phyloP scores from a whole-genome alignment of 108 stramenopile genomes.

The Cylindrotheca closterium region DNA sequence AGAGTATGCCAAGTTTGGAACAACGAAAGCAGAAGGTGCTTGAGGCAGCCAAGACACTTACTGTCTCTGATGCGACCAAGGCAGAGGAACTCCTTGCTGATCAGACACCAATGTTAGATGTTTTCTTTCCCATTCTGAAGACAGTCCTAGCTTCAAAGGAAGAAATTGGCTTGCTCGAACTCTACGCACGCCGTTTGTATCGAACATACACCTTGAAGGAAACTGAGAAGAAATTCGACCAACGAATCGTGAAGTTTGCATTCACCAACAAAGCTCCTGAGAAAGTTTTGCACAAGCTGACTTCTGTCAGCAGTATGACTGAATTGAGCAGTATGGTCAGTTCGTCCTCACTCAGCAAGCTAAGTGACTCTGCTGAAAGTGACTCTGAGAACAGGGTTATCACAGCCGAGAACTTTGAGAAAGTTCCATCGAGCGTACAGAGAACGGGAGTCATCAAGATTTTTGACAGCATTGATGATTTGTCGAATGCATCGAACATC shows the following conservation, averaged over 20 bases:
- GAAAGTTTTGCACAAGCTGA: constrained; percentile 63
- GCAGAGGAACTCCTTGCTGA: constrained; percentile 76
- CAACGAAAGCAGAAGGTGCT: constrained; percentile 63
- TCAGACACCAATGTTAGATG: constrained; percentile 80
- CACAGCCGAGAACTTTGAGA: constrained; percentile 44
- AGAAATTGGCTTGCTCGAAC: constrained; percentile 72
- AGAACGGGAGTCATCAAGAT: constrained; percentile 67
- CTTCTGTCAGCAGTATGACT: constrained; percentile 82
- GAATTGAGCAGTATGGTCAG: constrained; percentile 75
- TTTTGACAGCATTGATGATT: constrained; percentile 47
- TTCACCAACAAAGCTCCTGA: constrained; percentile 71
- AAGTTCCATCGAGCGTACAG: constrained; percentile 53
- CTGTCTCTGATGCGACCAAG: constrained; percentile 37
- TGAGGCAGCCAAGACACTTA: constrained; percentile 50
- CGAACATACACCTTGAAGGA: constrained; percentile 74
- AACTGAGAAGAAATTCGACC: constrained; percentile 45
- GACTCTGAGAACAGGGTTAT: constrained; percentile 51
- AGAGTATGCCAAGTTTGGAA: constrained; percentile 88
- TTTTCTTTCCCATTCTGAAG: constrained; percentile 80
- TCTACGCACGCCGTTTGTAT: constrained; percentile 85
- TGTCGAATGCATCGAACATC: constrained; percentile 39
- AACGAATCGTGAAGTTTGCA: constrained; percentile 64
- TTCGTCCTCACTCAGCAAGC: constrained; percentile 53
- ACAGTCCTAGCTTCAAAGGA: constrained; percentile 41
- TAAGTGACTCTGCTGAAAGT: constrained; percentile 55